These are phyloP conservation scores for Thelonectria olida DNA, from an alignment of 2,329 filamentous ascomycete genomes.

Conservation along the genomic window DNA sequence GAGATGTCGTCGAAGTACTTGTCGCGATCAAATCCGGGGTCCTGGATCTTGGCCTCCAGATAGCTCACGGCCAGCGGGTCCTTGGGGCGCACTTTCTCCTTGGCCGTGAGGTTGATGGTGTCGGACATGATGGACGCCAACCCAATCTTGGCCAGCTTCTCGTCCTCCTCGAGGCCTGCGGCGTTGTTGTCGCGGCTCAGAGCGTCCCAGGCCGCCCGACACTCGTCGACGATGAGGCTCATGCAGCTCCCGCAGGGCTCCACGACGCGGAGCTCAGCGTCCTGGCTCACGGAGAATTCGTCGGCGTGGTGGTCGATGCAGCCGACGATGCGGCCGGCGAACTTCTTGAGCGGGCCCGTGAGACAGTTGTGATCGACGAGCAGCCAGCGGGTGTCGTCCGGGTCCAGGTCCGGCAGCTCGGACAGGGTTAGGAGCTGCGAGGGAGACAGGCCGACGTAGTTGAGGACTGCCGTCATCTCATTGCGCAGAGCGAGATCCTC, in stretches of 20 bases:
- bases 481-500: slow-evolving; percentile 76
- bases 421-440: slow-evolving; percentile 71
- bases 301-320: slow-evolving; percentile 85
- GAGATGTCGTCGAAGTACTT: slow-evolving; percentile 68
- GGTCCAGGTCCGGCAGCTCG: slow-evolving; percentile 58
- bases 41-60: slow-evolving; percentile 60
- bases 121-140: slow-evolving; percentile 79
- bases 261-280: slow-evolving; percentile 66
- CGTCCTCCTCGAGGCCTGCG: slow-evolving; percentile 52
- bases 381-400: slow-evolving; percentile 72
- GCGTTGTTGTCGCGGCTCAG: slow-evolving; percentile 41
- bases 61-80: slow-evolving; percentile 68
- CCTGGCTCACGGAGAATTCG: slow-evolving; percentile 62
- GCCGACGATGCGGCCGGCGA: slow-evolving; percentile 63
- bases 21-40: slow-evolving; percentile 58
- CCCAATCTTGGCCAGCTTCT: slow-evolving; percentile 71
- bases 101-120: slow-evolving; percentile 70
- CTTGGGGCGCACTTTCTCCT: slow-evolving; percentile 70
- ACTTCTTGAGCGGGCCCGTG: slow-evolving; percentile 67
- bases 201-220: slow-evolving; percentile 65
- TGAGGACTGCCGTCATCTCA: slow-evolving; percentile 74
- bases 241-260: slow-evolving; percentile 76
- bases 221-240: slow-evolving; percentile 73
- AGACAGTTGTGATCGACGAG: slow-evolving; percentile 84
- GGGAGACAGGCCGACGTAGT: slow-evolving; percentile 64